Percentiles rank a stretch among this genome's conserved stretches.
Conservation (phyloP, 352 stramenopile species). For the Phytophthora sansomeana region DNA sequence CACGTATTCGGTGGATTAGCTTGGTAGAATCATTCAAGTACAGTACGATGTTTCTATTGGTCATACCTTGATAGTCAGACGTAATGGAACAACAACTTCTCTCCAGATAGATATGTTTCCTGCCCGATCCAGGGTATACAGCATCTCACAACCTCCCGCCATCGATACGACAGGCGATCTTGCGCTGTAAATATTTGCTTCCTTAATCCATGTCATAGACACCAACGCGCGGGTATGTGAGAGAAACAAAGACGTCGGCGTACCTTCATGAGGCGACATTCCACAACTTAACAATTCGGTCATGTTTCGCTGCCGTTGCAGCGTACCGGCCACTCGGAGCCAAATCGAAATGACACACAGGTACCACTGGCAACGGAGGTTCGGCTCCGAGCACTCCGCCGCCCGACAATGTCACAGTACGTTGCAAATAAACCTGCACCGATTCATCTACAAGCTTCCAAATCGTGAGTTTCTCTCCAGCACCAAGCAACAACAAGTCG, state of each 20-base stretch:
- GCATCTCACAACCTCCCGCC: conserved; percentile 56
- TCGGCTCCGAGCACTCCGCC: conserved; percentile 17
- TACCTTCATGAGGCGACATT: conserved; percentile 53
- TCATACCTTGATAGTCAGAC: conserved; percentile 71
- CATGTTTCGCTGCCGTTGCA: conserved; percentile 62
- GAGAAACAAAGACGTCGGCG: conserved; percentile 67
- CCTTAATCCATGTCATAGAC: conserved; percentile 62
- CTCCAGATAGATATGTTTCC: conserved; percentile 83
- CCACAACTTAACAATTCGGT: conserved; percentile 83
- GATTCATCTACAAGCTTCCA: conserved; percentile 88
- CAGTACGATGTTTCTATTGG: background rate
- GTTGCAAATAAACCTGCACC: conserved; percentile 80
- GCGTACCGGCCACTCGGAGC: conserved; percentile 65
- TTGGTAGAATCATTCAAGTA: background rate
- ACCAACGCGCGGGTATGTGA: conserved; percentile 68
- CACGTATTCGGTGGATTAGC: background rate
- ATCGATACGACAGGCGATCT: conserved; percentile 30
- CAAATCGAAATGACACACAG: conserved; percentile 69
- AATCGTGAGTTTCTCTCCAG: conserved; percentile 74
- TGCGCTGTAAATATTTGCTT: conserved; percentile 59
- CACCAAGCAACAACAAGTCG: conserved; percentile 74
- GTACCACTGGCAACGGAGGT: conserved; percentile 19
- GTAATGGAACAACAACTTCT: conserved; percentile 55
- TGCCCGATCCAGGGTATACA: conserved; percentile 74
- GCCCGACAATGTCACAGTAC: conserved; percentile 57